Evolutionary conservation across 108 stramenopile genomes (phyloP).

Genomic region (Epithemia pelagica): DNA sequence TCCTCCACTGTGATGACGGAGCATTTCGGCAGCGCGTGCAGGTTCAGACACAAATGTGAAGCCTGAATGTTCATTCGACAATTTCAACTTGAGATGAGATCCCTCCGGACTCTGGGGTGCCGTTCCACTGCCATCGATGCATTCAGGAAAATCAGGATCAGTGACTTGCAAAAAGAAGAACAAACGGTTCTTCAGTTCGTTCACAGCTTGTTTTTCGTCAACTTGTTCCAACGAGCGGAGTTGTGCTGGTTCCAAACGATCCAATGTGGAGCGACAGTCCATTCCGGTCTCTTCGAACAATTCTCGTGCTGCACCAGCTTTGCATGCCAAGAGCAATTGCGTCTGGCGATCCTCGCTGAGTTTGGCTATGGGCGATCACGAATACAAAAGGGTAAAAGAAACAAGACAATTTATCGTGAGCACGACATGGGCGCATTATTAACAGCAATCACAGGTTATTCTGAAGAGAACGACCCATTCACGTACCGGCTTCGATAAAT

Average conservation of each 20-base stretch:
- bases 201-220: slow-evolving; percentile 12
- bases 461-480: background rate
- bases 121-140: background rate
- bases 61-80: slow-evolving; percentile 77
- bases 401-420: background rate
- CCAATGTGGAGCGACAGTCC: slow-evolving; percentile 42
- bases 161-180: slow-evolving; percentile 42
- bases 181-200: slow-evolving; percentile 42
- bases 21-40: slow-evolving; percentile 22
- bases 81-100: slow-evolving; percentile 27
- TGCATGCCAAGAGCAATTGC: slow-evolving; percentile 45
- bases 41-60: slow-evolving; percentile 65
- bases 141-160: slow-evolving; percentile 45
- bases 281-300: slow-evolving; percentile 79
- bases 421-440: background rate
- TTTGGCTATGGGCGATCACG: slow-evolving; percentile 9
- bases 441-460: background rate
- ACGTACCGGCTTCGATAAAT: slow-evolving; percentile 35
- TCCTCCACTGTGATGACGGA: slow-evolving; percentile 62
- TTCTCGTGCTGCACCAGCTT: slow-evolving; percentile 65
- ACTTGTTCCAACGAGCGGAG: slow-evolving; percentile 10
- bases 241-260: slow-evolving; percentile 39
- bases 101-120: background rate
- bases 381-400: background rate
- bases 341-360: slow-evolving; percentile 1